These are phyloP conservation scores for Phialemonium atrogriseum DNA, from an alignment of 2,329 filamentous ascomycete genomes.

Conservation along the genomic window DNA sequence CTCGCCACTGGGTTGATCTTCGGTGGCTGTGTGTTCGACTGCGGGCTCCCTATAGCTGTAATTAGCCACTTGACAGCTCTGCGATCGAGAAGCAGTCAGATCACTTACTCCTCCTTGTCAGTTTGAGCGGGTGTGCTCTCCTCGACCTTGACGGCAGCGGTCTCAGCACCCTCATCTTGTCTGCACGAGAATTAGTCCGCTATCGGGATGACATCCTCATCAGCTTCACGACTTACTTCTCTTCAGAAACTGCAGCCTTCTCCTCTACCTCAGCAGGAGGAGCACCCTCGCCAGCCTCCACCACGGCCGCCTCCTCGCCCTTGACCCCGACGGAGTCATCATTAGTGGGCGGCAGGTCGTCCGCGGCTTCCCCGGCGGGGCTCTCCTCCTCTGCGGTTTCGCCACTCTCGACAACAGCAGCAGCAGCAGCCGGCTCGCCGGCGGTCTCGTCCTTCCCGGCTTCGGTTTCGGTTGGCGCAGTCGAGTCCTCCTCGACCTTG, in stretches of 20 bases:
- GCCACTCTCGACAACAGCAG: slow-evolving; percentile 3
- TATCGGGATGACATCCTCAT: no score
- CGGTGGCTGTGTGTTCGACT: no score
- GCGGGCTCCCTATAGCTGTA: no score
- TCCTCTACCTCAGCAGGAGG: background rate
- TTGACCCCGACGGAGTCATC: background rate
- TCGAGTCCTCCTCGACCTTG: background rate
- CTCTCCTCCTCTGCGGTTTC: background rate
- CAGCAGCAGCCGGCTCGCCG: background rate
- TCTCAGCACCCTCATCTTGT: no score
- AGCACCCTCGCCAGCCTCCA: background rate
- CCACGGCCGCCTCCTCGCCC: background rate
- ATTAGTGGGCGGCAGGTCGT: background rate
- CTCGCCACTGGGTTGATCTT: no score
- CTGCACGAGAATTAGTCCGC: no score
- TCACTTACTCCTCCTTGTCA: no score
- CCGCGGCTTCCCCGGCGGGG: slow-evolving; percentile 19
- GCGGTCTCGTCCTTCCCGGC: slow-evolving; percentile 4
- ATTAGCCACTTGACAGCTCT: no score
- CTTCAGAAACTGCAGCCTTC: background rate
- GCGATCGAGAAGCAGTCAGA: no score
- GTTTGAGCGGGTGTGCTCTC: no score
- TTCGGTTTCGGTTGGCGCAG: background rate
- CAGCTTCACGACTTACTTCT: slow-evolving; percentile 1
- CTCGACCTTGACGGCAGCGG: no score